These are phyloP conservation scores for Trichosporon faecale DNA, from an alignment of 1,284 basidiomycete genomes.

Conservation along the genomic window DNA sequence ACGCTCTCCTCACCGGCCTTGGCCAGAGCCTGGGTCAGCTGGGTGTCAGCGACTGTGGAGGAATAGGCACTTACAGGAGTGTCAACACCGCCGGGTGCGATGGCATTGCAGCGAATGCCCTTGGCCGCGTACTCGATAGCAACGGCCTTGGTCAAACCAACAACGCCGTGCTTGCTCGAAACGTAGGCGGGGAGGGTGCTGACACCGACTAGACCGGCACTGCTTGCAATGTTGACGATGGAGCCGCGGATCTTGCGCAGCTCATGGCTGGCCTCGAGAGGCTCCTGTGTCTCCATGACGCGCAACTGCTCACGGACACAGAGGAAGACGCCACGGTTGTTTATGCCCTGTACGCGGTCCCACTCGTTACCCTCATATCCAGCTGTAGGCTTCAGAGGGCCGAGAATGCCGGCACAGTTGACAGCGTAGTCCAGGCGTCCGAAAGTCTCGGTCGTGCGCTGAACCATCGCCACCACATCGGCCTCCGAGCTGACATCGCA, in stretches of 20 bases:
- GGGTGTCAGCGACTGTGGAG: neutral
- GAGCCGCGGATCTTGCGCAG: constrained; percentile 19
- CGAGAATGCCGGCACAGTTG: constrained; percentile 38
- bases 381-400: constrained; percentile 20
- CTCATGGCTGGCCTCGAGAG: constrained; percentile 9
- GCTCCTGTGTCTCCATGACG: constrained; percentile 28
- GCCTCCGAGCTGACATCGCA: constrained; percentile 23
- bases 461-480: constrained; percentile 18
- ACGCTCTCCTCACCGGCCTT: neutral
- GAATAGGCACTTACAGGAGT: constrained; percentile 14
- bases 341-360: constrained; percentile 34
- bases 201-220: constrained; percentile 13
- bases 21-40: neutral
- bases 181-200: constrained; percentile 13
- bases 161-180: constrained; percentile 28
- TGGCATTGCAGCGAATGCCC: constrained; percentile 24
- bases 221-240: constrained; percentile 30
- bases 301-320: constrained; percentile 28
- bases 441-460: constrained; percentile 19
- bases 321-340: constrained; percentile 28
- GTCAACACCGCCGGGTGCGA: constrained; percentile 25
- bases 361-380: constrained; percentile 27
- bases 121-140: constrained; percentile 22
- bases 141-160: constrained; percentile 24
- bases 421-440: constrained; percentile 41